Evolutionary conservation across 139 green algal genomes (phyloP), one percentile per base, ranked within the genome.

Genomic region (Diplosphaera chodatii): DNA sequence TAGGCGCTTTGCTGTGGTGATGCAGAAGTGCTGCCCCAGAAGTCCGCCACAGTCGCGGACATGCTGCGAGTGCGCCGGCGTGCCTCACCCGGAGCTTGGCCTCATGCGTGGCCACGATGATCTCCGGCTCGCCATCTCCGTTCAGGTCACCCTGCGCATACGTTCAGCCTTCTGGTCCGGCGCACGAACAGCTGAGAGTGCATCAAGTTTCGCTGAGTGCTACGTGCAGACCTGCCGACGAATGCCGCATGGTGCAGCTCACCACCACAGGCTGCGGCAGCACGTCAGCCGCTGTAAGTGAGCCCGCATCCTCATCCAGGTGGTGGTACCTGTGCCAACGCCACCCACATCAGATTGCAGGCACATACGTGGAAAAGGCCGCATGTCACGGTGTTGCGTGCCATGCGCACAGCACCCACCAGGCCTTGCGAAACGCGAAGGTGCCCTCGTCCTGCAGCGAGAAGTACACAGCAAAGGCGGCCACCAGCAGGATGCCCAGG

Each of bases 61-160:
- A 0, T 27, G 41, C 68, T 73, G 48, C 67, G 23, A 6, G 40
- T 22, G 34, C 70, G 30, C 20, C n/a, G n/a, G 34, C 15, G 56
- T 31, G 16, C 23, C 32, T 40, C 69, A 96, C 84, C 83, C 92
- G 83, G 1, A 98, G 69, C 41, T 80, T 80, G 33, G 85, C 85
- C 32, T 88, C 80, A 4, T 88, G 85, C 0, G 89, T 93, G 1
- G 84, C 89, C 0, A 91, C 28, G 0, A 99, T 67, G 0, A 98
- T 71, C 72, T 99, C 95, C 10, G 88, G 55, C 28, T 80, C 76
- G 13, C 95, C 95, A 76, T 99, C 95, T 0, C 95, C 95, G 77
- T 99, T 99, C 23, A 99, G 77, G 69, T 99, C 94, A 16, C 82
- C 85, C 87, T 94, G 75, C 29, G 66, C 18, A 13, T 32, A n/a